Evolutionary conservation across 2,329 filamentous ascomycete species (phyloP).

Genomic region (Periconia digitata): DNA sequence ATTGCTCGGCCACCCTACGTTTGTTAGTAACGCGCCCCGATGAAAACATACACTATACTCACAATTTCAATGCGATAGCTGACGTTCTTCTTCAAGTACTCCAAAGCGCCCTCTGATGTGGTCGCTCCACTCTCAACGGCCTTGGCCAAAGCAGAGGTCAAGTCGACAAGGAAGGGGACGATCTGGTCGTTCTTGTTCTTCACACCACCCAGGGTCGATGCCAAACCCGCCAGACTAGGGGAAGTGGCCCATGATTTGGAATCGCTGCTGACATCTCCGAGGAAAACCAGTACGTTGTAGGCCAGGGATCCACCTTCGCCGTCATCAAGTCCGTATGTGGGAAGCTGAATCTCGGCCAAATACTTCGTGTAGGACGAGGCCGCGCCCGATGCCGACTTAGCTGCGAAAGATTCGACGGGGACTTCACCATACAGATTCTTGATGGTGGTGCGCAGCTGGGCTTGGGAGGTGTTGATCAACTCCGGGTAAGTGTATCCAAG

Average conservation of each 20-base stretch:
- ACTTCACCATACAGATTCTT: not conserved
- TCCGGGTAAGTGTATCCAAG: slow-evolving; percentile 24
- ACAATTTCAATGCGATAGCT: slow-evolving; percentile 15
- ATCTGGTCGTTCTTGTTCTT: slow-evolving; percentile 9
- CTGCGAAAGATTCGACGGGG: not conserved
- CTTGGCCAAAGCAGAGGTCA: slow-evolving; percentile 9
- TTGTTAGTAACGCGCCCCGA: not conserved
- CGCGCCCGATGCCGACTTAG: not conserved
- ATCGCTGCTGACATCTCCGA: slow-evolving; percentile 10
- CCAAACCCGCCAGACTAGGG: slow-evolving; percentile 10
- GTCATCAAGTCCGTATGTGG: slow-evolving; percentile 7
- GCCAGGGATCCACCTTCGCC: slow-evolving; percentile 2
- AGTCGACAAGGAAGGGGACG: slow-evolving; percentile 8
- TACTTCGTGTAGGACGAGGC: not conserved
- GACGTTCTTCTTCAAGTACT: slow-evolving; percentile 17
- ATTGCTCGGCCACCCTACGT: slow-evolving; percentile 14
- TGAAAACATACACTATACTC: slow-evolving; percentile 3
- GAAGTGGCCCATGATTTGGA: slow-evolving; percentile 9
- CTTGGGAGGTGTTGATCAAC: slow-evolving; percentile 1
- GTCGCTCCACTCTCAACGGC: slow-evolving; percentile 6
- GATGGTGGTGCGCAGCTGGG: not conserved
- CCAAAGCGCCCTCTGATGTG: slow-evolving; percentile 6
- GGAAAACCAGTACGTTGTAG: slow-evolving; percentile 12
- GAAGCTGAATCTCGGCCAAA: slow-evolving; percentile 6
- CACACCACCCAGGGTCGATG: slow-evolving; percentile 10